A percentile compares a stretch with the other conserved stretches of the same genome.
phyloP scores from a whole-genome alignment of 306 rosid genomes.

The Rubus idaeus region DNA sequence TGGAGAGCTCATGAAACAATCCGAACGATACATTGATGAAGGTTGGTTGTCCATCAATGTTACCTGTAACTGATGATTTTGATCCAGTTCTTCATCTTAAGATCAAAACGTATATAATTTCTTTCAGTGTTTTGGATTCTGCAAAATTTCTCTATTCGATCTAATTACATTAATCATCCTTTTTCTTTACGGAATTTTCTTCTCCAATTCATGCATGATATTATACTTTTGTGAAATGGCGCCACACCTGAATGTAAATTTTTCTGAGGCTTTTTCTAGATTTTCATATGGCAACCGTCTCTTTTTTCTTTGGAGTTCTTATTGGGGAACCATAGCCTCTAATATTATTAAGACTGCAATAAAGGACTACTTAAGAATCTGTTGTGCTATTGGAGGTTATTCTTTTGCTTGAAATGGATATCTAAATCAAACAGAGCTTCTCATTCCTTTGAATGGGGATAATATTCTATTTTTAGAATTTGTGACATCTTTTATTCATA shows the following conservation, averaged over 20 bases:
- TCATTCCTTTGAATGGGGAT: neutral
- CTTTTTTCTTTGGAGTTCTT: neutral
- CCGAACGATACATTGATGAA: conserved; percentile 87
- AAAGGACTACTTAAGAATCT: too few relatives aligned
- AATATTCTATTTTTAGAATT: too few relatives aligned
- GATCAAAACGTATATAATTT: neutral
- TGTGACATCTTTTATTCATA: neutral
- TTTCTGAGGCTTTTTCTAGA: too few relatives aligned
- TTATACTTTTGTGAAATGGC: neutral
- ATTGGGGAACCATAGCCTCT: neutral
- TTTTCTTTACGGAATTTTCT: too few relatives aligned
- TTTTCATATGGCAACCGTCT: too few relatives aligned
- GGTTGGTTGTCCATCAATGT: conserved; percentile 38
- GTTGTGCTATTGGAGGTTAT: too few relatives aligned
- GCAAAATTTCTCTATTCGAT: too few relatives aligned
- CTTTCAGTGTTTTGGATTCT: neutral
- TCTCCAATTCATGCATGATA: neutral
- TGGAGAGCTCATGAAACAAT: conserved; percentile 97
- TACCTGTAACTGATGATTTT: neutral
- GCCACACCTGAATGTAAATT: neutral
- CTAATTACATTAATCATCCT: too few relatives aligned
- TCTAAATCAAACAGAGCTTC: neutral
- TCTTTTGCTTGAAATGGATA: neutral
- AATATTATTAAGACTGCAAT: too few relatives aligned
- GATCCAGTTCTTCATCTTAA: neutral